Conservation (phyloP, 306 rosid species). For the Trifolium subterraneum region DNA sequence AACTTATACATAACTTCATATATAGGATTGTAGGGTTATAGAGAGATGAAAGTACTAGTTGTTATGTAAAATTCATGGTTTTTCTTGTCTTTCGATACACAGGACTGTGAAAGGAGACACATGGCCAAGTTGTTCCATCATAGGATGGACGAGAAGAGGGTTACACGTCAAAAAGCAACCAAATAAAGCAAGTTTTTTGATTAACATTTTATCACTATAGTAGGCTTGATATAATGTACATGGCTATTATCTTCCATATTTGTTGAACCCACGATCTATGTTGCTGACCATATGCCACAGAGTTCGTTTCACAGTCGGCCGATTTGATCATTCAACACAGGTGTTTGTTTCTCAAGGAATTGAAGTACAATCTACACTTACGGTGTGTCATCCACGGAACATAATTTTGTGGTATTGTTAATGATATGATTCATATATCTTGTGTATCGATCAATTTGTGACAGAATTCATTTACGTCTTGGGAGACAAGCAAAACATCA, state of each 20-base stretch:
- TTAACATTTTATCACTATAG: constrained; percentile 32
- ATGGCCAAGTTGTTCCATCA: constrained; percentile 92
- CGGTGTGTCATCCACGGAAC: constrained; percentile 41
- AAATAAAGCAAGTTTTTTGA: constrained; percentile 44
- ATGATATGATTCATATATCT: constrained; percentile 33
- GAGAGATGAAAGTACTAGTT: constrained; percentile 3
- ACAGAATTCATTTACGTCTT: constrained; percentile 52
- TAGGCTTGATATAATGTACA: constrained; percentile 34
- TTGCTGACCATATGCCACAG: constrained; percentile 42
- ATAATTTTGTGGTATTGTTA: constrained; percentile 46
- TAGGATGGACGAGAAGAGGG: constrained; percentile 74
- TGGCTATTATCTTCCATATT: constrained; percentile 39
- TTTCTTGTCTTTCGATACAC: constrained; percentile 37
- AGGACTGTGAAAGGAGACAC: constrained; percentile 96
- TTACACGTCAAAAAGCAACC: constrained; percentile 27
- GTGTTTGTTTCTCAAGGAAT: constrained; percentile 36
- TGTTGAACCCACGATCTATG: constrained; percentile 45
- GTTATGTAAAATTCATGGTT: constrained; percentile 24
- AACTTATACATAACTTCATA: background rate
- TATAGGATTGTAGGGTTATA: background rate
- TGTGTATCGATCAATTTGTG: constrained; percentile 47
- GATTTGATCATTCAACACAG: constrained; percentile 33
- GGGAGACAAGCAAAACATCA: constrained; percentile 51
- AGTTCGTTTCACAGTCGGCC: constrained; percentile 37
- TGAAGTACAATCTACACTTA: constrained; percentile 33